Percentiles rank a stretch among this genome's conserved stretches.
These are phyloP conservation scores for Cichorium intybus DNA, from an alignment of 140 eudicot species.

Conservation along the genomic window DNA sequence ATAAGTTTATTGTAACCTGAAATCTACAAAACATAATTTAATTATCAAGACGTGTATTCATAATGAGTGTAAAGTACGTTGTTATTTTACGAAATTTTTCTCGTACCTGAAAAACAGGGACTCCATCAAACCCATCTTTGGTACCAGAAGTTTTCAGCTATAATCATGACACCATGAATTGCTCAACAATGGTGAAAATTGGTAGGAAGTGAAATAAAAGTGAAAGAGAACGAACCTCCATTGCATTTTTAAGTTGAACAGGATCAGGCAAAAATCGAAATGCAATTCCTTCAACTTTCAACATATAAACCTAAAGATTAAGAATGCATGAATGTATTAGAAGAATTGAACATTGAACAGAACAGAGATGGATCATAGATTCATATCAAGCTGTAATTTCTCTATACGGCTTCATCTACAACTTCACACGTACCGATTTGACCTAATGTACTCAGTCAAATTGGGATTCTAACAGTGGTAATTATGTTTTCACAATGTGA, in stretches of 20 bases:
- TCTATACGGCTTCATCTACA: too few relatives aligned
- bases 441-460: neutral
- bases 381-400: neutral
- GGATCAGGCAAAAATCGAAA: conserved; percentile 97
- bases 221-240: conserved; percentile 62
- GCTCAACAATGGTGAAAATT: neutral
- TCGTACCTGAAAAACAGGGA: conserved; percentile 94
- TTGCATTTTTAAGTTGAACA: conserved; percentile 84
- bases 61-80: too few relatives aligned
- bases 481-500: too few relatives aligned
- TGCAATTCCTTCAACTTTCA: conserved; percentile 96
- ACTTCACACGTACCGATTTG: neutral
- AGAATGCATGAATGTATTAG: neutral
- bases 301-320: conserved; percentile 63
- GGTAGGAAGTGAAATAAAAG: neutral
- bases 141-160: conserved; percentile 73
- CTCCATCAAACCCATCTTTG: conserved; percentile 85
- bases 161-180: conserved; percentile 8
- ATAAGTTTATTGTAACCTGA: conserved; percentile 1
- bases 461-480: neutral
- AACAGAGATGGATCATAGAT: neutral
- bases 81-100: too few relatives aligned
- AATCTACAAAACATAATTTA: too few relatives aligned
- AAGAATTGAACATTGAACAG: neutral
- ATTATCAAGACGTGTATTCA: too few relatives aligned